phyloP scores from a whole-genome alignment of 768 basidiomycete genomes.

The Pisolithus orientalis region DNA sequence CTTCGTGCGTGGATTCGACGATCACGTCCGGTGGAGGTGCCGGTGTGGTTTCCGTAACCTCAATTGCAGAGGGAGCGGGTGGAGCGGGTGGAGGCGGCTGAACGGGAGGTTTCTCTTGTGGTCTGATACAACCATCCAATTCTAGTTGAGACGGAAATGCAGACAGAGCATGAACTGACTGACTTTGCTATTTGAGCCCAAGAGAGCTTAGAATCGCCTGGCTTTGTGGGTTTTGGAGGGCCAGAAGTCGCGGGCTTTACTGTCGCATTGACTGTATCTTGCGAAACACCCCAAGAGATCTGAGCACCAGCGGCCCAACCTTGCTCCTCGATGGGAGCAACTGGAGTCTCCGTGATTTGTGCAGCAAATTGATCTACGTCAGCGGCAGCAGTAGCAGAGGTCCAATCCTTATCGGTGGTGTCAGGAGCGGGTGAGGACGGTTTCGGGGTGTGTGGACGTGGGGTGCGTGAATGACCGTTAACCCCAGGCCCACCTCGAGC shows the following conservation, averaged over 20 bases:
- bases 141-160: conserved; percentile 2
- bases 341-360: background rate
- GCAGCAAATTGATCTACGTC: conserved; percentile 8
- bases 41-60: conserved; percentile 20
- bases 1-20: background rate
- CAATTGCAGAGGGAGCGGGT: conserved; percentile 16
- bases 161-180: background rate
- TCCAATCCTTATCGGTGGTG: conserved; percentile 22
- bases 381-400: conserved; percentile 10
- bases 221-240: conserved; percentile 38
- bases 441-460: conserved; percentile 19
- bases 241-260: conserved; percentile 16
- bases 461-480: conserved; percentile 28
- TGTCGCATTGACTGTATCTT: conserved; percentile 28
- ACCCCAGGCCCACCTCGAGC: conserved; percentile 30
- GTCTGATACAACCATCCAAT: conserved; percentile 30
- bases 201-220: conserved; percentile 71
- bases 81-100: conserved; percentile 29
- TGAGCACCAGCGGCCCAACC: conserved; percentile 1
- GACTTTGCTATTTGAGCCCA: conserved; percentile 82
- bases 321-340: conserved; percentile 7
- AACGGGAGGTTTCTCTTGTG: conserved; percentile 58
- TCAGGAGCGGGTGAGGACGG: conserved; percentile 29
- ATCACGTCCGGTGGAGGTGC: conserved; percentile 8
- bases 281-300: conserved; percentile 20